Conservation (phyloP, 2,329 filamentous ascomycete genomes). For the Knoxdaviesia capensis region DNA sequence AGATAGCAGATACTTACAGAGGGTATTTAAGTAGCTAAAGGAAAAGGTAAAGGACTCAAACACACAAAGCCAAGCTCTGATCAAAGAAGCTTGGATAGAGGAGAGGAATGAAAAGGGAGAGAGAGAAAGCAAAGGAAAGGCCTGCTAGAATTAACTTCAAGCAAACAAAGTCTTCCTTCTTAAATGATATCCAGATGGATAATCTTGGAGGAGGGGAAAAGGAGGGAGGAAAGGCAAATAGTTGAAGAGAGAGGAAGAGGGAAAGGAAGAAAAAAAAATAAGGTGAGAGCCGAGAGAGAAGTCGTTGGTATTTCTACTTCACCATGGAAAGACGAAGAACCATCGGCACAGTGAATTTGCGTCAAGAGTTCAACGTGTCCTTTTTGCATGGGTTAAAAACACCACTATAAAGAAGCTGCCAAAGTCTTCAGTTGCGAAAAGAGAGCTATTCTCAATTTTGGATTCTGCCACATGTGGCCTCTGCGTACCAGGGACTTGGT, state of each 20-base stretch:
- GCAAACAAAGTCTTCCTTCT: neutral
- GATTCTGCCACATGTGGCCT: too few species aligned
- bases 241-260: neutral
- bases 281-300: neutral
- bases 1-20: too few species aligned
- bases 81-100: neutral
- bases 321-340: neutral
- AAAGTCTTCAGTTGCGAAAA: too few species aligned
- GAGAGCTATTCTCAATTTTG: too few species aligned
- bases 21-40: neutral
- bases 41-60: neutral
- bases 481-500: too few species aligned
- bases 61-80: neutral
- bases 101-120: neutral
- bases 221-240: conserved; percentile 10
- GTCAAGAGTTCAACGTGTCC: conserved; percentile 5
- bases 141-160: neutral
- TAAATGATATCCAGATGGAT: neutral
- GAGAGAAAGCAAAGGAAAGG: neutral
- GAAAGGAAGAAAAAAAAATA: conserved; percentile 1
- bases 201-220: conserved; percentile 1
- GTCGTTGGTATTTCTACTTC: conserved; percentile 3
- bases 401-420: too few species aligned
- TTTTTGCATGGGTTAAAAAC: conserved; percentile 2
- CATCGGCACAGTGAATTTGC: neutral